These are phyloP conservation scores for Cladophialophora bantiana DNA, from an alignment of 2,329 filamentous ascomycete species.

Conservation along the genomic window DNA sequence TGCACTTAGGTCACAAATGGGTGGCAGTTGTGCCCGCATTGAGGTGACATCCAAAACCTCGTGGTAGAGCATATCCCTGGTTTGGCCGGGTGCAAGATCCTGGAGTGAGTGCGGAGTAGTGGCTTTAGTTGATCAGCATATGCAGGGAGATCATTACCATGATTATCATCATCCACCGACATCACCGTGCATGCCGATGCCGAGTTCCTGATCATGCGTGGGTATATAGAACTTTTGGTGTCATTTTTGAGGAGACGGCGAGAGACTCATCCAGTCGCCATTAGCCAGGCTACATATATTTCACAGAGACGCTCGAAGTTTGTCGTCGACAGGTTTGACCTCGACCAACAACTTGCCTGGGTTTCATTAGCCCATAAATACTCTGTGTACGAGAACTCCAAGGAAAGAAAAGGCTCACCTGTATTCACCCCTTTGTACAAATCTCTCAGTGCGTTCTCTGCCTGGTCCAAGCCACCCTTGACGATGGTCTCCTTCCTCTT, in stretches of 20 bases:
- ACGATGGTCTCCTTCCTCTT: conserved; percentile 75
- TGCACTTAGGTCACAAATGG: too few species aligned
- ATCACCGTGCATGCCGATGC: conserved; percentile 11
- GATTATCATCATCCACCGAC: conserved; percentile 3
- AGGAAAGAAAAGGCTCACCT: conserved; percentile 56
- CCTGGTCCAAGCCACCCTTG: conserved; percentile 69
- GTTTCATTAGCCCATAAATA: conserved; percentile 10
- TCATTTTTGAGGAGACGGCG: neutral
- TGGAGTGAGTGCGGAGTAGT: conserved; percentile 1
- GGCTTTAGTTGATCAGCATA: neutral
- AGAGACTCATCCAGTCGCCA: neutral
- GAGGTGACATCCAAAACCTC: conserved; percentile 10
- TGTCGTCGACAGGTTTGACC: conserved; percentile 52
- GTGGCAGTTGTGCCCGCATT: conserved; percentile 4
- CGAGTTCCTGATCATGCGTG: neutral
- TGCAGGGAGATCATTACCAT: neutral
- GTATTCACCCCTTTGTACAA: conserved; percentile 75
- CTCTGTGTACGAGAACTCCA: neutral
- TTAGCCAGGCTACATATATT: neutral
- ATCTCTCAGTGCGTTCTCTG: conserved; percentile 68
- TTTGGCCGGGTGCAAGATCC: neutral
- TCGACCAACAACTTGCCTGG: conserved; percentile 50
- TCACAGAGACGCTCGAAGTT: conserved; percentile 31
- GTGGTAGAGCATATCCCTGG: conserved; percentile 5
- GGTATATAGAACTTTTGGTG: neutral